Conservation (phyloP, 495 filamentous ascomycete species). For the Aspergillus funiculosus region DNA sequence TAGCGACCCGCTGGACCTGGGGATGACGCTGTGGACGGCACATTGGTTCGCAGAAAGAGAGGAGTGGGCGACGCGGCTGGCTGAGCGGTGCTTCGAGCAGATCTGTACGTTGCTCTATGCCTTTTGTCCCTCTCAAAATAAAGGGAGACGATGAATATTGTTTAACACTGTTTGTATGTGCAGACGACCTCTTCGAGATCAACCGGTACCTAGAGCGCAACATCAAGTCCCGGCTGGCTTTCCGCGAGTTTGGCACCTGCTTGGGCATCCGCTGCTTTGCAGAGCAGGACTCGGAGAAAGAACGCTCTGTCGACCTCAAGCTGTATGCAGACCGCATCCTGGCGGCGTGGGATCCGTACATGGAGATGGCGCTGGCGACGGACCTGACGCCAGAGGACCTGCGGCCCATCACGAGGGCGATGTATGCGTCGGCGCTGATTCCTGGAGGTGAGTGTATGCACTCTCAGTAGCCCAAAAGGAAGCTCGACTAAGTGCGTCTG, state of each 20-base stretch:
- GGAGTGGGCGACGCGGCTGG: slow-evolving; percentile 47
- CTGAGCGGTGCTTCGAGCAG: slow-evolving; percentile 39
- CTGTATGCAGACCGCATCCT: slow-evolving; percentile 42
- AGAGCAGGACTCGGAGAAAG: slow-evolving; percentile 32
- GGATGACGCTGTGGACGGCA: slow-evolving; percentile 60
- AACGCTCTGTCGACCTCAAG: slow-evolving; percentile 36
- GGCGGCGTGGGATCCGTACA: slow-evolving; percentile 47
- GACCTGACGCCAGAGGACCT: slow-evolving; percentile 43
- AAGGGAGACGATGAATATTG: too few species aligned
- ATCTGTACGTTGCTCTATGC: slow-evolving; percentile 28
- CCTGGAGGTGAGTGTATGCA: slow-evolving; percentile 50
- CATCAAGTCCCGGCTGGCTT: slow-evolving; percentile 47
- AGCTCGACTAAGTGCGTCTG: not conserved
- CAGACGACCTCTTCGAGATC: slow-evolving; percentile 41
- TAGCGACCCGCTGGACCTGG: slow-evolving; percentile 54
- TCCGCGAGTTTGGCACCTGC: slow-evolving; percentile 58
- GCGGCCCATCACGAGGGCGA: slow-evolving; percentile 55
- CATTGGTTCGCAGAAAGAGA: slow-evolving; percentile 52
- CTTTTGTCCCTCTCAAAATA: not conserved
- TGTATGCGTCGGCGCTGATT: slow-evolving; percentile 60
- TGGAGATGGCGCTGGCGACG: slow-evolving; percentile 30
- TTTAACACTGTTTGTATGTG: not conserved
- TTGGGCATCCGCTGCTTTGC: slow-evolving; percentile 52
- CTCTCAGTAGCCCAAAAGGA: not conserved
- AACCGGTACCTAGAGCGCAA: slow-evolving; percentile 37